Percentiles rank a stretch among this genome's conserved stretches.
Conservation (phyloP, 257 asterid genomes). For the Catharanthus roseus region DNA sequence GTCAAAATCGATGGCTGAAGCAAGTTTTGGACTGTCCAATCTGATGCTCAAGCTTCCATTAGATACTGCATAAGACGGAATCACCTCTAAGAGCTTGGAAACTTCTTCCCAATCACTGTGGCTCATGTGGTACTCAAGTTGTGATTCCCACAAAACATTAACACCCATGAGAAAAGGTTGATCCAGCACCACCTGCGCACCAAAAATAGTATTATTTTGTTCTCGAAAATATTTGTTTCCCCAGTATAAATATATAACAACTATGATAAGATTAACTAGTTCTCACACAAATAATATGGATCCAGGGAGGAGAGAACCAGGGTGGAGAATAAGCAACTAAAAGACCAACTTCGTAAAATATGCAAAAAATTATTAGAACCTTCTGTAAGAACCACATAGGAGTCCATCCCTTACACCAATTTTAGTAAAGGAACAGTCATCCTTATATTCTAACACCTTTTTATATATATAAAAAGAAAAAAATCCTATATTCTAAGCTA, state of each 20-base stretch:
- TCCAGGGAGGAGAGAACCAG: neutral
- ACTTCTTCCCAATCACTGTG: slow-evolving; percentile 89
- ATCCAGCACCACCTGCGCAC: slow-evolving; percentile 79
- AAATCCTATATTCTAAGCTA: neutral
- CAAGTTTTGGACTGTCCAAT: slow-evolving; percentile 49
- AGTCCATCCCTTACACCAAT: neutral
- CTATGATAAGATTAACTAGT: neutral
- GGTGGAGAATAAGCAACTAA: neutral
- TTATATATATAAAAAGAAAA: too few species aligned
- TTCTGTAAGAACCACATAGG: neutral
- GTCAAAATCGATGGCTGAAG: slow-evolving; percentile 41
- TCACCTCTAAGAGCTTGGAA: slow-evolving; percentile 72
- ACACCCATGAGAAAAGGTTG: slow-evolving; percentile 94
- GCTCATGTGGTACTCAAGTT: slow-evolving; percentile 79
- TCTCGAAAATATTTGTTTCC: slow-evolving; percentile 12
- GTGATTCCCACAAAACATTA: slow-evolving; percentile 92
- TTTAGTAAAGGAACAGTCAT: neutral
- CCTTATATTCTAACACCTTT: too few species aligned
- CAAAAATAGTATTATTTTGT: slow-evolving; percentile 20
- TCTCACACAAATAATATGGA: neutral
- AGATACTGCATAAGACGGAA: slow-evolving; percentile 73
- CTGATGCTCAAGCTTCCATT: slow-evolving; percentile 64
- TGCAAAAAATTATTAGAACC: neutral
- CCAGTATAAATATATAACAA: slow-evolving; percentile 1
- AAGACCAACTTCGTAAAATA: neutral